Conservation (phyloP, 441 rosid species). For the Pelargonium citronellum region DNA sequence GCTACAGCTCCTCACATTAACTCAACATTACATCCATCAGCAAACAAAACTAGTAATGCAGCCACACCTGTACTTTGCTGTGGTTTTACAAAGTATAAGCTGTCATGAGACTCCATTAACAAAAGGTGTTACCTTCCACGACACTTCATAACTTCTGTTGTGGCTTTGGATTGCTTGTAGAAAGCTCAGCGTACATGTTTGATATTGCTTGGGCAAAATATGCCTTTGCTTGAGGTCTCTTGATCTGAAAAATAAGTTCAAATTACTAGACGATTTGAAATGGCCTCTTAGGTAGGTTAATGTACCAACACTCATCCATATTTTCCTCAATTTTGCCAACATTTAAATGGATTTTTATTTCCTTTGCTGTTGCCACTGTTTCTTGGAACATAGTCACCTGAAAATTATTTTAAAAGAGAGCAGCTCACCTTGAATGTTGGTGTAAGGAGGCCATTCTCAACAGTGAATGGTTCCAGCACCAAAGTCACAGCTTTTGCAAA, state of each 20-base stretch:
- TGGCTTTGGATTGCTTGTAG: constrained; percentile 38
- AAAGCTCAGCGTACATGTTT: constrained; percentile 67
- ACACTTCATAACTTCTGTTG: background rate
- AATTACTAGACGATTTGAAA: background rate
- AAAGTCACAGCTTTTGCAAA: constrained; percentile 78
- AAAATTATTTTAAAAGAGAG: background rate
- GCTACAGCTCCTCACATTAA: too few relatives aligned
- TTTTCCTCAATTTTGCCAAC: too few relatives aligned
- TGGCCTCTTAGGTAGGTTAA: too few relatives aligned
- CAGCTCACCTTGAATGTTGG: constrained; percentile 84
- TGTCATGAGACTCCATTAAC: too few relatives aligned
- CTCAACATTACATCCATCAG: too few relatives aligned
- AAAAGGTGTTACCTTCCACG: too few relatives aligned
- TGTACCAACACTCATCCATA: too few relatives aligned
- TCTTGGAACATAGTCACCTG: background rate
- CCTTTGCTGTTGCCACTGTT: background rate
- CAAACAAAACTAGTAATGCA: too few relatives aligned
- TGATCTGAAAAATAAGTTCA: constrained; percentile 39
- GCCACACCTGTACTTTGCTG: too few relatives aligned
- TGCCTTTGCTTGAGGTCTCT: constrained; percentile 92
- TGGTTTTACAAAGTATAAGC: too few relatives aligned
- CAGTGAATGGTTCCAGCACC: constrained; percentile 68
- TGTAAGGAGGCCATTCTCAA: constrained; percentile 82
- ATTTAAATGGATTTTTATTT: background rate
- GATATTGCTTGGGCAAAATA: constrained; percentile 61